Base-by-base conservation (phyloP, 495 filamentous ascomycete genomes). In the Podospora tetraspora region DNA sequence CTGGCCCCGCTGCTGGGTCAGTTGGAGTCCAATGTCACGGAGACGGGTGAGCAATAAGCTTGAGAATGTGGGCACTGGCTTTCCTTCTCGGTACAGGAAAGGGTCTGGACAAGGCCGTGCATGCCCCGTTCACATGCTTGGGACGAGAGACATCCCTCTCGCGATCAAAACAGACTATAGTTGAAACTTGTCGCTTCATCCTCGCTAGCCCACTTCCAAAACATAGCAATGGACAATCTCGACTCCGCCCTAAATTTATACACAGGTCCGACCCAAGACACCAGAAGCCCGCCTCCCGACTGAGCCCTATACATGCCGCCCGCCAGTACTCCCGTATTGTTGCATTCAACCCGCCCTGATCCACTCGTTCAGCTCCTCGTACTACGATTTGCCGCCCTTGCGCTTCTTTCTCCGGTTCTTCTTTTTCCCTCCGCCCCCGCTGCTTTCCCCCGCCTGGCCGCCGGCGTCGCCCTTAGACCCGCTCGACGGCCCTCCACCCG, bases 391-490 rank as follows among this genome's bases (percentile, higher is more conserved):
- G 73, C 73, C 75, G 61, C 76, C 79, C 69, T 75, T 81, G 66
- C 81, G 72, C 75, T 78, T 82, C 74, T 80, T 83, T 70, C 78
- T 75, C 62, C 74, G 70, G 29, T 71, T 78, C 57, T 78, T 80
- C 72, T 77, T 77, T 64, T 76, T 78, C 19, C 68, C 70, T 13
- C 69, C 63, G 32, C 70, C 69, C 8, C 64, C 68, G 12, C 72
- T 67, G 57, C 62, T 60, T n/a, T 57, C 63, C 12, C 62, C 34
- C 13, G 69, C 60, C n/a, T 59, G 30, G 9, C 66, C 71, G 56
- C 22, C 59, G 59, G 66, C 56, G 60, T 66, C 57, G 11, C 43
- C 57, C 25, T 66, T 59, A 10, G 66, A 16, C 34, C 29, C 70
- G 56, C 69, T 57, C 56, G 59, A 52, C n/a, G 73, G 66, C 61